Percentiles rank a stretch among this genome's conserved stretches.
Evolutionary conservation across 1,284 basidiomycete species (phyloP).

Genomic region (Rhizoctonia solani): DNA sequence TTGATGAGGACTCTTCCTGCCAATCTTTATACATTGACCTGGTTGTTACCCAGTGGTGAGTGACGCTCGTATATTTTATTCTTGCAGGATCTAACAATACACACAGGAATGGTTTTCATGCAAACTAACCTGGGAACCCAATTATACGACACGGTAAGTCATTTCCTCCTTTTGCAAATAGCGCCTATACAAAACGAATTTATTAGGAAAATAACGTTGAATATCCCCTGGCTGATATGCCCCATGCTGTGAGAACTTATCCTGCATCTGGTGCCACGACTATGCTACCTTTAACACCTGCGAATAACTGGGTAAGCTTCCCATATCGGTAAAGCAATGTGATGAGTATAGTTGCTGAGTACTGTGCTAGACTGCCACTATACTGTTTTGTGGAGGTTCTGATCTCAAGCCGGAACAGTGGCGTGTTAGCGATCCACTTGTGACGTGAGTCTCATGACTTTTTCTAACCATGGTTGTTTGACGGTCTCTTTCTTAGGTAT

Average conservation of each 20-base stretch:
- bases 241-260: slow-evolving; percentile 76
- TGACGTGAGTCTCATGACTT: slow-evolving; percentile 10
- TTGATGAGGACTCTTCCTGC: slow-evolving; percentile 82
- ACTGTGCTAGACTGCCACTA: slow-evolving; percentile 61
- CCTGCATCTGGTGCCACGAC: slow-evolving; percentile 89
- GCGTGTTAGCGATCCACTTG: slow-evolving; percentile 46
- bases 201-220: slow-evolving; percentile 65
- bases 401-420: slow-evolving; percentile 63
- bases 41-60: slow-evolving; percentile 81
- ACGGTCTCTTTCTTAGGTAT: slow-evolving; percentile 38
- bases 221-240: slow-evolving; percentile 48
- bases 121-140: slow-evolving; percentile 81
- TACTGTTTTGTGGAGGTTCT: slow-evolving; percentile 87
- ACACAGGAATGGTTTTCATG: slow-evolving; percentile 60
- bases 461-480: neutral
- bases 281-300: slow-evolving; percentile 89
- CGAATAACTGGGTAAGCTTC: slow-evolving; percentile 68
- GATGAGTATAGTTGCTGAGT: neutral
- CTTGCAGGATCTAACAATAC: neutral
- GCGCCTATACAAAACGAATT: slow-evolving; percentile 62
- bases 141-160: slow-evolving; percentile 49
- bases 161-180: slow-evolving; percentile 44
- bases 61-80: neutral
- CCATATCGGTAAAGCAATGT: neutral
- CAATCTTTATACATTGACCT: slow-evolving; percentile 87